Evolutionary conservation across 1,139 yeast genomes (phyloP).

Genomic region (Meyerozyma sp.): DNA sequence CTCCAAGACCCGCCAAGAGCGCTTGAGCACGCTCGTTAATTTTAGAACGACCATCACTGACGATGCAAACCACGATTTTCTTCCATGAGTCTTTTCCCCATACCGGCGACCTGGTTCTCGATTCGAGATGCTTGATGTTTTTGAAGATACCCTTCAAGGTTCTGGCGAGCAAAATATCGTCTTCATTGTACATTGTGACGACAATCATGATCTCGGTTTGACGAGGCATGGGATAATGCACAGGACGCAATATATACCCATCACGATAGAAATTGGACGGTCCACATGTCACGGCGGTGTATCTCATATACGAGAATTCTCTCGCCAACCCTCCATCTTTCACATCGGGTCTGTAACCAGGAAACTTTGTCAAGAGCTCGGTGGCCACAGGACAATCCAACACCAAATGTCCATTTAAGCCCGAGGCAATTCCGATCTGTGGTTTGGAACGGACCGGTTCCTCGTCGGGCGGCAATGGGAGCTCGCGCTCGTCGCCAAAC

Average conservation of each 20-base stretch:
- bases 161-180: constrained; percentile 40
- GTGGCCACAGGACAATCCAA: constrained; percentile 49
- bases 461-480: constrained; percentile 26
- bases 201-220: constrained; percentile 45
- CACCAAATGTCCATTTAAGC: constrained; percentile 45
- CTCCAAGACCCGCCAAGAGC: constrained; percentile 43
- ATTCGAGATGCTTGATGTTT: constrained; percentile 43
- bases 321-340: constrained; percentile 40
- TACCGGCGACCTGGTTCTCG: constrained; percentile 34
- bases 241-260: constrained; percentile 42
- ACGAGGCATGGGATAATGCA: constrained; percentile 42
- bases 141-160: constrained; percentile 46
- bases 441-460: constrained; percentile 30
- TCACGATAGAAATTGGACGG: constrained; percentile 43
- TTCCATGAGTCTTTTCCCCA: constrained; percentile 51
- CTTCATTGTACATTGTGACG: constrained; percentile 47
- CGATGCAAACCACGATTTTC: constrained; percentile 44
- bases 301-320: constrained; percentile 46
- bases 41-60: constrained; percentile 44
- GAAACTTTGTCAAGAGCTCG: constrained; percentile 39
- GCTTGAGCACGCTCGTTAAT: constrained; percentile 47
- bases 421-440: constrained; percentile 34
- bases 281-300: constrained; percentile 47
- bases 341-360: constrained; percentile 28
- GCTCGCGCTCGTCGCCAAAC: constrained; percentile 25